Conservation (phyloP, 805 yeast species). For the Scheffersomyces lignosus region DNA sequence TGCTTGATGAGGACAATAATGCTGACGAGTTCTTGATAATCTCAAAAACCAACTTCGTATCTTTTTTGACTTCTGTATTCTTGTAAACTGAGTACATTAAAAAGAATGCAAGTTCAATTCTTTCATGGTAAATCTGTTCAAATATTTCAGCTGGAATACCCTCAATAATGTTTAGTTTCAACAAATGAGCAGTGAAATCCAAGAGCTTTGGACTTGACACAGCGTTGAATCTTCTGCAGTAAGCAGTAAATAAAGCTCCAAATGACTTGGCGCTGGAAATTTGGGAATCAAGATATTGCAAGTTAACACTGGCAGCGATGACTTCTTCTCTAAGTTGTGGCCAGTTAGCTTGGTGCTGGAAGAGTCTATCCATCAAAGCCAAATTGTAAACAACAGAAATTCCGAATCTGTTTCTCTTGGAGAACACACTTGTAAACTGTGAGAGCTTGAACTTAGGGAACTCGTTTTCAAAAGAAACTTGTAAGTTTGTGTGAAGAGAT, state of each 20-base stretch:
- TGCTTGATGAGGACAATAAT: conserved; percentile 49
- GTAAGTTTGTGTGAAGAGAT: conserved; percentile 46
- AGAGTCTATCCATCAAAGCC: conserved; percentile 59
- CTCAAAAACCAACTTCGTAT: conserved; percentile 36
- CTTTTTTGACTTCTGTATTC: conserved; percentile 21
- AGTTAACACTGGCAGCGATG: conserved; percentile 57
- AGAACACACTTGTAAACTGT: conserved; percentile 51
- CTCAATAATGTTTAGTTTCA: conserved; percentile 50
- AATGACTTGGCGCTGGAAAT: conserved; percentile 68
- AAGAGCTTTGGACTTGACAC: conserved; percentile 33
- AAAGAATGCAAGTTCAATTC: conserved; percentile 68
- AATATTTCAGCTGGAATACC: conserved; percentile 52
- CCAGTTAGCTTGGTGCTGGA: conserved; percentile 41
- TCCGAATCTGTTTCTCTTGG: conserved; percentile 51
- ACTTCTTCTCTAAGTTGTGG: conserved; percentile 49
- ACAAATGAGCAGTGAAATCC: conserved; percentile 45
- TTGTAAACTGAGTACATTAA: conserved; percentile 42
- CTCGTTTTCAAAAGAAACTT: conserved; percentile 43
- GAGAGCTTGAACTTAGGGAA: conserved; percentile 50
- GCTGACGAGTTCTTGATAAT: conserved; percentile 45
- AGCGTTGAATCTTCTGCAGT: conserved; percentile 42
- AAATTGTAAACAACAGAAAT: conserved; percentile 57
- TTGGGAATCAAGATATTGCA: conserved; percentile 67
- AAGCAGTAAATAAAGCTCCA: conserved; percentile 75
- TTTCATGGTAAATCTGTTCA: conserved; percentile 53